A percentile compares a stretch with the other conserved stretches of the same genome.
Evolutionary conservation across 305 asterid genomes (phyloP).

Genomic region (Fraxinus sp.): DNA sequence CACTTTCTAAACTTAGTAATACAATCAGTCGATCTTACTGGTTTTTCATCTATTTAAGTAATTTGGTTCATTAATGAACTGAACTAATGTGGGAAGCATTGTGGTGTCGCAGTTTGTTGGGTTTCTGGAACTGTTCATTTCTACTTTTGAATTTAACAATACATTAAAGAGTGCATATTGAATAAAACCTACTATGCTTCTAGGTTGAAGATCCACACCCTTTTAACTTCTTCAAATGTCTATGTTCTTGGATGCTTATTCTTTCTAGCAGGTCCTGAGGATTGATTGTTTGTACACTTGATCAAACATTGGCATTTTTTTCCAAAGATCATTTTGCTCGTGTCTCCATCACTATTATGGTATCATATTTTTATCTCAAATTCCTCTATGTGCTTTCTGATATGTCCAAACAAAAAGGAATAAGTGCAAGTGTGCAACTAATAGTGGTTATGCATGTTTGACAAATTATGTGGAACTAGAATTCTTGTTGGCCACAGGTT

Average conservation of each 20-base stretch:
- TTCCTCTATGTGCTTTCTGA: background rate
- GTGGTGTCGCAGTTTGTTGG: conserved; percentile 5
- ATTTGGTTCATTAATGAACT: conserved; percentile 4
- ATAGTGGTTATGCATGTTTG: background rate
- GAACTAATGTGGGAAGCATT: conserved; percentile 1
- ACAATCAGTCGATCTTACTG: background rate
- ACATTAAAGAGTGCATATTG: background rate
- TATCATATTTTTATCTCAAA: background rate
- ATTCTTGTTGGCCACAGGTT: background rate
- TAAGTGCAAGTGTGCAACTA: background rate
- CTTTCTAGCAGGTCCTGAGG: background rate
- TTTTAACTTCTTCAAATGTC: background rate
- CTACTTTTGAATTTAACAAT: background rate
- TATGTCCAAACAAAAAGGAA: background rate
- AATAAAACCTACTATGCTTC: conserved; percentile 3
- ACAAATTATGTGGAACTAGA: conserved; percentile 4
- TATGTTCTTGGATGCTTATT: background rate
- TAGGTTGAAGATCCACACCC: background rate
- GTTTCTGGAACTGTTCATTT: background rate
- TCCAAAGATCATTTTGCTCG: background rate
- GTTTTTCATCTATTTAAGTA: conserved; percentile 1
- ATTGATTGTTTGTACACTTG: background rate
- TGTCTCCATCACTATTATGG: background rate
- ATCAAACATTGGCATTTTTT: background rate
- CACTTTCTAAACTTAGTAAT: conserved; percentile 5